Base-by-base conservation (phyloP, 306 rosid genomes). In the Pterocarpus santalinus region DNA sequence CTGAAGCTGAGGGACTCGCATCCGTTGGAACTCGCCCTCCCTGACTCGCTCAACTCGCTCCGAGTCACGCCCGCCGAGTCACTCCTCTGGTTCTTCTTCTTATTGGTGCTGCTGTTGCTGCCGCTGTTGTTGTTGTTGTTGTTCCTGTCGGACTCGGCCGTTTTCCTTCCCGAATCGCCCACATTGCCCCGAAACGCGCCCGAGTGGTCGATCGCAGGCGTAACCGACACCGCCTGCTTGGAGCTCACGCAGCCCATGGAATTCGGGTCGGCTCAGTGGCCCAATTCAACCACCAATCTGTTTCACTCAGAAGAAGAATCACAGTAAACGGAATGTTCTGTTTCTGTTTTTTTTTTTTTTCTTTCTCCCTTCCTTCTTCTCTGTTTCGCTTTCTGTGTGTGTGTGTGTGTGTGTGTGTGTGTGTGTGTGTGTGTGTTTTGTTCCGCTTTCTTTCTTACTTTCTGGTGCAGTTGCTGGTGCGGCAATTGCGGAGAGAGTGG, bases 241-340 rank as follows among this genome's bases (percentile, higher is more conserved):
- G 97, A 87, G 82, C 86, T 92, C 57, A 89, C 95, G 78, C 98
- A 94, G 22, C 98, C 98, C 98, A 94, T 94, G 51, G 76, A 65
- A 77, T 49, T 64, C 64, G 71, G 60, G 71, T 53, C 53, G 53
- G 53, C 2, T 47, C 53, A 47, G 2, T 47, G 53, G 0, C 13
- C 3, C 53, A 47, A 47, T 12, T 47, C 53, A 47, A 47, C 53
- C 2, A 47, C 13, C 53, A 47, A 4, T 53, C 9, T 15, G 28
- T 15, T 1, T 49, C 6, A 11, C 22, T 53, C 28, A 55, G 61
- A n/a, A 55, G 61, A 55, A 55, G 28, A 55, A 55, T 5, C 47
- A 43, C 47, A 43, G 47, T 1, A 43, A 43, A 47, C 9, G 53
- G 53, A 47, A 47, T 47, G 53, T 47, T 47, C 53, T 47, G n/a